Conservation (phyloP, 441 rosid species). For the Erodium trifolium region DNA sequence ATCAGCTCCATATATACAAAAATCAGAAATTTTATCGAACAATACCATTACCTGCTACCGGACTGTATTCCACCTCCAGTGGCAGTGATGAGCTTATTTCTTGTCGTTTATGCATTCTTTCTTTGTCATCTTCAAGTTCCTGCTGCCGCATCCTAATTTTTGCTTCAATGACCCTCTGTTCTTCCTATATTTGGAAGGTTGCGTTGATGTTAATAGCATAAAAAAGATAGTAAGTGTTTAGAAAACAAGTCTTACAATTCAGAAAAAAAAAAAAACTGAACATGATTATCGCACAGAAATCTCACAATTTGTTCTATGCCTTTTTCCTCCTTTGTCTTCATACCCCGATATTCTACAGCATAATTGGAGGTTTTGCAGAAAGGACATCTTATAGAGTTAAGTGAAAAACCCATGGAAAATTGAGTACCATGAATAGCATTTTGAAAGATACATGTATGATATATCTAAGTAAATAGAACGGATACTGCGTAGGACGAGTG, state of each 20-base stretch:
- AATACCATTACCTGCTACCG: conserved; percentile 42
- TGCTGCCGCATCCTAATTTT: conserved; percentile 80
- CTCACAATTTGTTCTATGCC: conserved; percentile 93
- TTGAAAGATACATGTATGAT: not conserved
- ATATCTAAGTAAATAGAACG: conserved; percentile 18
- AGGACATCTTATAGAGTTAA: conserved; percentile 44
- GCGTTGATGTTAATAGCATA: not conserved
- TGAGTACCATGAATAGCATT: not conserved
- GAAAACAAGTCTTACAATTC: conserved; percentile 1
- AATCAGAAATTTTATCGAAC: conserved; percentile 10
- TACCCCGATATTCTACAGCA: conserved; percentile 92
- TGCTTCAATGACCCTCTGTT: conserved; percentile 95
- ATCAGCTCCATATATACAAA: not conserved
- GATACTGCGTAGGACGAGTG: conserved; percentile 95
- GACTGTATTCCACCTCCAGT: conserved; percentile 49
- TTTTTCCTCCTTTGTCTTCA: conserved; percentile 88
- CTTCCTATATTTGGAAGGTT: conserved; percentile 52
- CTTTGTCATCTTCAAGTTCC: conserved; percentile 92
- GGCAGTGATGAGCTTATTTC: conserved; percentile 55
- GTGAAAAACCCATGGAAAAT: conserved; percentile 21
- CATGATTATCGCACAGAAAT: conserved; percentile 9
- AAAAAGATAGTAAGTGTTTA: not conserved
- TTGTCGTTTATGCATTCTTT: conserved; percentile 67
- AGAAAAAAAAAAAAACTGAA: conserved; percentile 3
- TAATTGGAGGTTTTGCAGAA: conserved; percentile 94